Base-by-base conservation (phyloP, 345 rosid species). In the Citrus reticulata region DNA sequence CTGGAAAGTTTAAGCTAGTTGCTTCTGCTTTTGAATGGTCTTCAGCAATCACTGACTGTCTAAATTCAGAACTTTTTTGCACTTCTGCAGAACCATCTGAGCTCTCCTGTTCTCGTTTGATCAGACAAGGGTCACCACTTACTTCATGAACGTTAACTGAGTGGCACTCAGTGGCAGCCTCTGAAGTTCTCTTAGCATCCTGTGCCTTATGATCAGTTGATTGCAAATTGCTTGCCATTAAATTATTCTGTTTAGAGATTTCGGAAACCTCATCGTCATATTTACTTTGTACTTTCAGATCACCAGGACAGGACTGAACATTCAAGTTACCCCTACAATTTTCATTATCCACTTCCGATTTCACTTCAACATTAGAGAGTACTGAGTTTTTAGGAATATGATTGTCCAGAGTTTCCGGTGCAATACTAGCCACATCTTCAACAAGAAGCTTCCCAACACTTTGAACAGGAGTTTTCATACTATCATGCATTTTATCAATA, bases 21-120 rank as follows among this genome's bases (percentile, higher is more conserved):
- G 81, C 84, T 69, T 74, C 78, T 30, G 87, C 74, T 73, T 85
- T 90, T 74, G 83, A 73, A 29, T 73, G 77, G 79, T 83, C 94
- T 80, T 86, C 87, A 25, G 82, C 77, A 78, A 64, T 75, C 63
- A 73, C 77, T 65, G 83, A 77, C 72, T 77, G 80, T 78, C 88
- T 89, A 54, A 85, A 71, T 83, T 82, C 91, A 67, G 78, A 67
- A 77, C 77, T 80, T 51, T 87, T 83, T 78, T 81, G 85, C 74
- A 84, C 71, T 34, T 73, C 70, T 61, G 34, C 46, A 29, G 86
- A 61, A 74, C 77, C 77, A 83, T 83, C 89, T 32, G 83, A 80
- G 49, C 75, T 80, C 59, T 82, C 84, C 67, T 68, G 16, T 72
- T 92, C 87, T 77, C 39, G 77, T 88, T 85, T 87, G 51, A 55